Conservation (phyloP, 1,139 yeast genomes). For the Suhomyces ambrosiae region DNA sequence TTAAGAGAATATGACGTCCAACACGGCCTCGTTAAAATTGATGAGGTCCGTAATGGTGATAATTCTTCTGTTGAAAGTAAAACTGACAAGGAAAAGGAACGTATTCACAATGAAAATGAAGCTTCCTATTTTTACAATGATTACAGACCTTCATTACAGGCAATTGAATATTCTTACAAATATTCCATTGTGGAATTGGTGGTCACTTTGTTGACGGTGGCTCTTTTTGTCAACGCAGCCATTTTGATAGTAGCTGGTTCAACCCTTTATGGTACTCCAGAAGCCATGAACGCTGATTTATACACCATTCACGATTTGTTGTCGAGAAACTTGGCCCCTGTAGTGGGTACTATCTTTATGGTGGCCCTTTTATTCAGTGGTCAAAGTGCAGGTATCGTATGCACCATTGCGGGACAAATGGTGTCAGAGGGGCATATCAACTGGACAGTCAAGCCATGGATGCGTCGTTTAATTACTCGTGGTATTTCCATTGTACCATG, state of each 20-base stretch:
- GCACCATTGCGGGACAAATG: constrained; percentile 81
- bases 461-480: constrained; percentile 72
- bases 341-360: constrained; percentile 74
- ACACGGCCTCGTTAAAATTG: constrained; percentile 41
- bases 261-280: constrained; percentile 61
- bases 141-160: constrained; percentile 67
- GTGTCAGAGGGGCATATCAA: constrained; percentile 78
- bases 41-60: constrained; percentile 16
- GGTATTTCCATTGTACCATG: constrained; percentile 75
- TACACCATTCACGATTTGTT: constrained; percentile 72
- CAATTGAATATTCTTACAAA: constrained; percentile 64
- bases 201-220: constrained; percentile 66
- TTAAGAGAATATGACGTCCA: constrained; percentile 60
- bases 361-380: constrained; percentile 76
- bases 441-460: constrained; percentile 69
- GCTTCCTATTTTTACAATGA: constrained; percentile 26
- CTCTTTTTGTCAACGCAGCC: constrained; percentile 74
- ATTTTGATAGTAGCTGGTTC: constrained; percentile 76
- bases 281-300: constrained; percentile 70
- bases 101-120: constrained; percentile 14
- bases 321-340: constrained; percentile 59
- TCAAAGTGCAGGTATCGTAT: constrained; percentile 79
- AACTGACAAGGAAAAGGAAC: constrained; percentile 18
- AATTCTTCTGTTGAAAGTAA: constrained; percentile 1
- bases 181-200: constrained; percentile 69